Base-by-base conservation (phyloP, 1,139 yeast genomes). In the Geotrichum cucujoidarum region DNA sequence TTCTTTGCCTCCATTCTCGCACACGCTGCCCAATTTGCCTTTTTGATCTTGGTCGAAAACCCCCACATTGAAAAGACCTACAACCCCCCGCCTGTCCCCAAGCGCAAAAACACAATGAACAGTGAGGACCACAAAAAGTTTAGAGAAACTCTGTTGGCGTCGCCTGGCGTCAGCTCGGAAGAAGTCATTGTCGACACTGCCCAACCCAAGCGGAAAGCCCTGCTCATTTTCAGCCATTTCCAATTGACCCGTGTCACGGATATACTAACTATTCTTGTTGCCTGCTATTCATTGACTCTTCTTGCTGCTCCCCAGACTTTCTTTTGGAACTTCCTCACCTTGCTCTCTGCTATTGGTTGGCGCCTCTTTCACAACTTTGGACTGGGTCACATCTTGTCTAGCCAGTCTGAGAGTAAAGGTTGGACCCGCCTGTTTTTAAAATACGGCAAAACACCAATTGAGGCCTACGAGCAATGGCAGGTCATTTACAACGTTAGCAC, bases 61-160 rank as follows among this genome's bases (percentile, higher is more conserved):
- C 95, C 95, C 25, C 95, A 87, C 65, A 87, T 87, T 58, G 90
- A 85, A 53, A 84, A 84, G 66, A 86, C 85, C 29, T 87, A 87
- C 64, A 65, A 63, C 40, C 63, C 68, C 1, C 59, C 62, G 66
- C 75, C 41, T 50, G 68, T 54, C 31, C 53, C 52, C 41, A 54
- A 53, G 34, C 41, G 53, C 14, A 50, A 50, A 25, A 35, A 42
- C 25, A 50, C 53, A 2, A 18, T 45, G 34, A 51, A 50, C 20
- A n/a, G 40, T 7, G 45, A 50, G 36, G 38, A 47, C 3, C 16
- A 29, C 4, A 14, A 34, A n/a, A 51, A 51, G 27, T 31, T 42
- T 13, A 33, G 47, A 10, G 48, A 51, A 40, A 29, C 35, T 11
- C 35, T 38, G 16, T 32, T 25, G 17, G 43, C 27, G 13, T 30